These are phyloP conservation scores for Colletotrichum phormii DNA, from an alignment of 2,329 filamentous ascomycete genomes.

Conservation along the genomic window DNA sequence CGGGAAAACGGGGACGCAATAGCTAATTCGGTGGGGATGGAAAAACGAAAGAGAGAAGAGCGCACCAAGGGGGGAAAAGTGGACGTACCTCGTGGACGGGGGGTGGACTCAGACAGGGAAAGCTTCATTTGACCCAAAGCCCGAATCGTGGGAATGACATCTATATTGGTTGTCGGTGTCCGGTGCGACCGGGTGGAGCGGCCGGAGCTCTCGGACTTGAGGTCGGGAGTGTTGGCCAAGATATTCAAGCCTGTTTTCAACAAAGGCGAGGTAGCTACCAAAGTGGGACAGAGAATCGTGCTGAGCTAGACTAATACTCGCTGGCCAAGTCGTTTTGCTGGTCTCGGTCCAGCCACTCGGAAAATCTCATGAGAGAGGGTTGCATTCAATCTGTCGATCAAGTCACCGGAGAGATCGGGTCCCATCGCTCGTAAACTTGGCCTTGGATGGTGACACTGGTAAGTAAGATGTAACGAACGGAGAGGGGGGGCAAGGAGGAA, in stretches of 20 bases:
- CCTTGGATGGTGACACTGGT: background rate
- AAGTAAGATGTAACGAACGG: no score
- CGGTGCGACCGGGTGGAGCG: conserved; percentile 6
- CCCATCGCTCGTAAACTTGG: background rate
- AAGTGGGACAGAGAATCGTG: background rate
- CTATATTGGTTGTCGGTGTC: conserved; percentile 2
- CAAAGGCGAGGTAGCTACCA: no score
- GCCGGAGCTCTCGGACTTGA: conserved; percentile 6
- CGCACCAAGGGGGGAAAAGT: background rate
- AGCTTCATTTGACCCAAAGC: conserved; percentile 8
- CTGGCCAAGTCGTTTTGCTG: background rate
- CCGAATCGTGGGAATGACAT: background rate
- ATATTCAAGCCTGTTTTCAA: background rate
- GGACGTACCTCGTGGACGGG: background rate
- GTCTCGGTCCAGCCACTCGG: background rate
- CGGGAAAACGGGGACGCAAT: background rate
- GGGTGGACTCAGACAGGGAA: conserved; percentile 11
- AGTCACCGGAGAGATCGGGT: conserved; percentile 1
- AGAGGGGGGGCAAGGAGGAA: background rate
- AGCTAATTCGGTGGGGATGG: conserved; percentile 13
- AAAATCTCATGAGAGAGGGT: conserved; percentile 4
- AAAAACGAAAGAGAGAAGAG: background rate
- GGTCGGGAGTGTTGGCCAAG: background rate
- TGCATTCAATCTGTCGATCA: conserved; percentile 3
- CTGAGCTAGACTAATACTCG: background rate